Base-by-base conservation (phyloP, 176 grass and related monocot species). In the Ampelocalamus luodianensis region DNA sequence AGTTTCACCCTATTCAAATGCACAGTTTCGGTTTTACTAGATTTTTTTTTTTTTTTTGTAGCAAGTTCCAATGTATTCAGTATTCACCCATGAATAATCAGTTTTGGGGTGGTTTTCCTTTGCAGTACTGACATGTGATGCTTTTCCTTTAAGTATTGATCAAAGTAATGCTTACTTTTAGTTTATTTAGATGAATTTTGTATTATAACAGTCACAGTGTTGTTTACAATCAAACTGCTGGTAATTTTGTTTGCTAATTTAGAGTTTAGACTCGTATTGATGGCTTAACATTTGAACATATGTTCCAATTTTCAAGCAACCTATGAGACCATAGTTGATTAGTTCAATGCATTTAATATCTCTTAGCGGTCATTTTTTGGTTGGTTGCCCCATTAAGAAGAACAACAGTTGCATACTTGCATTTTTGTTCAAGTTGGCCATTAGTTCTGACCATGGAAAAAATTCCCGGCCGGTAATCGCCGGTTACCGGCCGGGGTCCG, bases 51-150 rank as follows among this genome's bases (percentile, higher is more conserved):
- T 29, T 49, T 5, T 13, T 6, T 50, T 71, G 14, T 45, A 22
- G 32, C 8, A 72, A 72, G 22, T 72, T 76, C 4, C 23, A 65
- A 20, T 59, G 16, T 40, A 14, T 58, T 45, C 0, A 34, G n/a
- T 66, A 34, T 66, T 74, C 39, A 72, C 56, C 27, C 6, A 7
- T 51, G 43, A 54, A 74, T 55, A 8, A 73, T 80, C 4, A n/a
- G 10, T 68, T 86, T 54, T 63, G 9, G 65, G n/a, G 36, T 69
- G 4, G 8, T 82, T 42, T 75, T 14, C 44, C 24, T 75, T 45
- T 56, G 69, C 23, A 66, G 61, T 42, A 48, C 36, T 53, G 34
- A 27, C 5, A 15, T 72, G 36, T 49, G 9, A 40, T 72, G 59
- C 11, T 48, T 40, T 51, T 63, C 44, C 0, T 55, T 18, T 46